phyloP scores from a whole-genome alignment of 1,284 basidiomycete species.

The Schizophyllum commune region DNA sequence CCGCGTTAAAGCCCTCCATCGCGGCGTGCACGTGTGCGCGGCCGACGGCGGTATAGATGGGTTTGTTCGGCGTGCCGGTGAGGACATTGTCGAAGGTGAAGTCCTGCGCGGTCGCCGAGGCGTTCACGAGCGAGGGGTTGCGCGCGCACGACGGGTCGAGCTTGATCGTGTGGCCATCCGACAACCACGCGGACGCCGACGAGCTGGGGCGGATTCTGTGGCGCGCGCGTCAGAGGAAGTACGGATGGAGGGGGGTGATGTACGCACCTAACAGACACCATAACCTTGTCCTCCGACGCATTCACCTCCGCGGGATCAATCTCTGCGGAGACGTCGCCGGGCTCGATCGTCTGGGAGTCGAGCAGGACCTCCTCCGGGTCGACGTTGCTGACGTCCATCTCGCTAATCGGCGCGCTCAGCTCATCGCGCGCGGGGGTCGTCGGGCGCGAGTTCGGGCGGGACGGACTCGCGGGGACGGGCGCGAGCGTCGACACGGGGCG shows the following conservation, averaged over 20 bases:
- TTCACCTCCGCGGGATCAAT: constrained; percentile 42
- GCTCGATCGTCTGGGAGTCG: constrained; percentile 64
- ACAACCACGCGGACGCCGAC: constrained; percentile 48
- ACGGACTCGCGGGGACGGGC: constrained; percentile 47
- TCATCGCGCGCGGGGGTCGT: constrained; percentile 32
- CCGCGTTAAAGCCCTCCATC: constrained; percentile 95
- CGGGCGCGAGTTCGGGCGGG: constrained; percentile 30
- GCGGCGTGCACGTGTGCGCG: constrained; percentile 83
- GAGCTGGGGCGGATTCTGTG: constrained; percentile 63
- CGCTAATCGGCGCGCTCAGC: constrained; percentile 41
- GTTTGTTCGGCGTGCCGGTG: constrained; percentile 78
- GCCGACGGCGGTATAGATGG: constrained; percentile 80
- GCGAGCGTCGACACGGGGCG: constrained; percentile 25
- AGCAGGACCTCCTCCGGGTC: constrained; percentile 72
- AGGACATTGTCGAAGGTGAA: constrained; percentile 76
- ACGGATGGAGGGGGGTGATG: neutral
- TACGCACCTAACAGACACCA: constrained; percentile 76
- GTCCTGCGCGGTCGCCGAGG: constrained; percentile 27
- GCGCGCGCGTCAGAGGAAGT: constrained; percentile 1
- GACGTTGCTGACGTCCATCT: constrained; percentile 70
- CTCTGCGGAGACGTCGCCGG: constrained; percentile 57
- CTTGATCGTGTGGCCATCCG: constrained; percentile 37
- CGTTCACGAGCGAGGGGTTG: constrained; percentile 19
- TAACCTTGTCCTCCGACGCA: constrained; percentile 75
- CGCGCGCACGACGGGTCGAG: constrained; percentile 44